phyloP scores from a whole-genome alignment of 192 early-diverging fungal genomes.

The Spizellomyces sp. region DNA sequence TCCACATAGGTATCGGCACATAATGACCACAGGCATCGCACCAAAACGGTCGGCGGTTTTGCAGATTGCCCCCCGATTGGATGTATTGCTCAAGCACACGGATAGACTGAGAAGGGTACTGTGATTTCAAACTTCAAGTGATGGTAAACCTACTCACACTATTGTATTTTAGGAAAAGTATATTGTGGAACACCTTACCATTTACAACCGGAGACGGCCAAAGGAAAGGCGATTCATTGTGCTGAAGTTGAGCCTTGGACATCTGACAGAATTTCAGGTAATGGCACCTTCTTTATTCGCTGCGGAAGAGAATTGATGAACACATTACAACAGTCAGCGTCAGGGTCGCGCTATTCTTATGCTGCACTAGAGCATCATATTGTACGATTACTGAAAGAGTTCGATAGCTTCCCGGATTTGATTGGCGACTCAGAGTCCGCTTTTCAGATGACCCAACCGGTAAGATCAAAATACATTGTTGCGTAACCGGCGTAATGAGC shows the following conservation, averaged over 20 bases:
- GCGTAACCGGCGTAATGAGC: no score
- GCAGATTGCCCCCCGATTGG: conserved; percentile 54
- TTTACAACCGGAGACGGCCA: conserved; percentile 71
- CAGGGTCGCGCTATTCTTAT: conserved; percentile 66
- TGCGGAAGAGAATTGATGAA: neutral
- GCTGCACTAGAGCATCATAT: conserved; percentile 65
- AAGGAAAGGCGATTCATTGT: conserved; percentile 69
- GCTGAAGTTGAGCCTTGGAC: conserved; percentile 68
- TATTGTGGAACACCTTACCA: conserved; percentile 70
- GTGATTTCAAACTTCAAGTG: neutral
- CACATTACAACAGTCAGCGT: conserved; percentile 51
- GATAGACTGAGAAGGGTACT: conserved; percentile 65
- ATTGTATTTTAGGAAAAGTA: conserved; percentile 63
- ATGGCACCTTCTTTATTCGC: neutral
- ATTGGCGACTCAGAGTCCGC: neutral
- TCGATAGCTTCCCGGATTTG: conserved; percentile 14
- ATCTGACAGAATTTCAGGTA: conserved; percentile 68
- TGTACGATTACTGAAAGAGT: conserved; percentile 44
- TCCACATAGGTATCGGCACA: no score
- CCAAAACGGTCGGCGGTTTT: conserved; percentile 25
- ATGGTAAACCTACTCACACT: neutral
- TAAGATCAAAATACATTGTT: no score
- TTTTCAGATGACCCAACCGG: neutral
- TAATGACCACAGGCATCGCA: neutral
- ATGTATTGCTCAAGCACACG: conserved; percentile 58